Percentiles rank a stretch among this genome's conserved stretches.
These are phyloP conservation scores for Blepharisma japonicum DNA, from an alignment of 73 alveolate species.

Conservation along the genomic window DNA sequence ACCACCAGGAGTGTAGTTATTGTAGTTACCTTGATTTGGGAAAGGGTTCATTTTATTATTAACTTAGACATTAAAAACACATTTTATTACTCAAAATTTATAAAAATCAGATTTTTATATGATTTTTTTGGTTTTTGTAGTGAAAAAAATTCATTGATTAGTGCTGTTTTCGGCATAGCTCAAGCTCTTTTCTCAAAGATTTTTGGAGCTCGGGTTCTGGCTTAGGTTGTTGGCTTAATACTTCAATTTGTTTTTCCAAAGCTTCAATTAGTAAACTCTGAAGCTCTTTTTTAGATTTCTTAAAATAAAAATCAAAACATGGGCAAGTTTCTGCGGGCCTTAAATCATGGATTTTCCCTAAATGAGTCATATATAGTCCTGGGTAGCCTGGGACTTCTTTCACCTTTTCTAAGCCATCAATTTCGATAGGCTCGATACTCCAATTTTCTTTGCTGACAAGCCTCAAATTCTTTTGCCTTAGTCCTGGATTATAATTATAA, in stretches of 20 bases:
- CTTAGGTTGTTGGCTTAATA: neutral
- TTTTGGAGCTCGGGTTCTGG: neutral
- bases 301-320: constrained; percentile 56
- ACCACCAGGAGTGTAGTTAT: too few species aligned
- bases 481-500: constrained; percentile 46
- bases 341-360: constrained; percentile 66
- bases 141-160: too few species aligned
- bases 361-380: constrained; percentile 55
- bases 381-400: constrained; percentile 59
- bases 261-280: neutral
- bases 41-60: too few species aligned
- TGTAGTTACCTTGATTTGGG: too few species aligned
- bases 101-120: too few species aligned
- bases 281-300: constrained; percentile 25
- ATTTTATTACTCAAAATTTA: too few species aligned
- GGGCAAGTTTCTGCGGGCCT: constrained; percentile 81
- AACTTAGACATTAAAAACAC: too few species aligned
- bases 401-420: constrained; percentile 64
- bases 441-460: constrained; percentile 59
- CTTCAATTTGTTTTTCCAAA: neutral
- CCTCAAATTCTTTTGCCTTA: constrained; percentile 57
- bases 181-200: constrained; percentile 14
- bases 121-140: too few species aligned
- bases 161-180: neutral
- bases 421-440: constrained; percentile 65